Conservation (phyloP, 208 protist genomes). For the Crithidia acanthocephali region DNA sequence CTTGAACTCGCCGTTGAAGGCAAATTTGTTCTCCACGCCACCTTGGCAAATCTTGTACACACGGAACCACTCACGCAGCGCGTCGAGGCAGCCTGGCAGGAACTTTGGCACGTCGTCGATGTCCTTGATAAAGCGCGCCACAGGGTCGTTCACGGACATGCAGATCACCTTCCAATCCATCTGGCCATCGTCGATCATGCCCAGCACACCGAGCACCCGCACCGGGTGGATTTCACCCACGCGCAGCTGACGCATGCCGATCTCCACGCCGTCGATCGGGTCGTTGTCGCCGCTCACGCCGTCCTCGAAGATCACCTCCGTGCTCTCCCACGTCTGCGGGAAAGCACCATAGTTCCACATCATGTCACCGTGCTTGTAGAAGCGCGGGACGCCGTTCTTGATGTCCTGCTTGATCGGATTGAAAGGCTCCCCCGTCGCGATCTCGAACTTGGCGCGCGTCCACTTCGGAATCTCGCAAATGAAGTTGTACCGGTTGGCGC, state of each 20-base stretch:
- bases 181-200: slow-evolving; percentile 95
- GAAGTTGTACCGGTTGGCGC: slow-evolving; percentile 92
- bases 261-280: slow-evolving; percentile 92
- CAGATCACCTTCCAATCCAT: slow-evolving; percentile 96
- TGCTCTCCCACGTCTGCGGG: slow-evolving; percentile 97
- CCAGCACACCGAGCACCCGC: slow-evolving; percentile 91
- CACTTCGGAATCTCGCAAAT: slow-evolving; percentile 96
- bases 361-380: slow-evolving; percentile 97
- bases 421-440: slow-evolving; percentile 93
- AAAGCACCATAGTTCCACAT: slow-evolving; percentile 97
- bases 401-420: slow-evolving; percentile 97
- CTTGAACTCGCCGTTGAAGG: slow-evolving; percentile 91
- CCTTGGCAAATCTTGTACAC: slow-evolving; percentile 95
- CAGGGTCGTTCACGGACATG: slow-evolving; percentile 91
- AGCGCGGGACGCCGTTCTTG: slow-evolving; percentile 95
- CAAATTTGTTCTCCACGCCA: slow-evolving; percentile 93
- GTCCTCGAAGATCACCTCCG: slow-evolving; percentile 83
- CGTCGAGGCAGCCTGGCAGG: slow-evolving; percentile 89
- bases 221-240: slow-evolving; percentile 87
- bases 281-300: slow-evolving; percentile 92
- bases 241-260: slow-evolving; percentile 85
- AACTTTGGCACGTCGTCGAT: slow-evolving; percentile 91
- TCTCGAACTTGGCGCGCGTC: slow-evolving; percentile 96
- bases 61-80: slow-evolving; percentile 90
- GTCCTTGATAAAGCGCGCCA: slow-evolving; percentile 90